Conservation (phyloP, 495 filamentous ascomycete genomes). For the Neurospora cerealis region DNA sequence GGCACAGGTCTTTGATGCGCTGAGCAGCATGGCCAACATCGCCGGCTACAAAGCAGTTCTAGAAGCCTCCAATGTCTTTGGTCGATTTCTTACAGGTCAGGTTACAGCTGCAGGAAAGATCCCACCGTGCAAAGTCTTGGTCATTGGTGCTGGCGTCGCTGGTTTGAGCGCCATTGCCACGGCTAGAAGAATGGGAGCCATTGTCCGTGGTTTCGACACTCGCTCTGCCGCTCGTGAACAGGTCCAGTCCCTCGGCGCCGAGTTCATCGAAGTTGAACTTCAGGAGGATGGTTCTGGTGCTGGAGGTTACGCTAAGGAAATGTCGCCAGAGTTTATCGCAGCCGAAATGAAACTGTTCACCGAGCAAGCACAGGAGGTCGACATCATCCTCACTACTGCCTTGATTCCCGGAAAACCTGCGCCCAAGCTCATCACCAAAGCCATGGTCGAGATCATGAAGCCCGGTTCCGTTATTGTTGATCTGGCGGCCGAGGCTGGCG, state of each 20-base stretch:
- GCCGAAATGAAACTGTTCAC: constrained; percentile 82
- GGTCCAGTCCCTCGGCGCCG: constrained; percentile 73
- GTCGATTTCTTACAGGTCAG: constrained; percentile 72
- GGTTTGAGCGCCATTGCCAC: constrained; percentile 75
- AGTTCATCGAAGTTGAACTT: constrained; percentile 78
- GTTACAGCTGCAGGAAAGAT: constrained; percentile 77
- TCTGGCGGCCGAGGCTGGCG: constrained; percentile 70
- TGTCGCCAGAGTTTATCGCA: constrained; percentile 82
- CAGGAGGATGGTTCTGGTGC: constrained; percentile 72
- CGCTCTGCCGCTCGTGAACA: constrained; percentile 69
- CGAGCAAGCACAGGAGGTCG: constrained; percentile 71
- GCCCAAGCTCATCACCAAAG: constrained; percentile 65
- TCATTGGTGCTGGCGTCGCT: constrained; percentile 76
- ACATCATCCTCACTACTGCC: constrained; percentile 78
- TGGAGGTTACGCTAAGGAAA: constrained; percentile 77
- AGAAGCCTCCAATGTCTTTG: constrained; percentile 74
- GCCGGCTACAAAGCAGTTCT: constrained; percentile 78
- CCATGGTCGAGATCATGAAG: constrained; percentile 73
- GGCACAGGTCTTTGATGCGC: constrained; percentile 71
- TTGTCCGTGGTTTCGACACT: constrained; percentile 76
- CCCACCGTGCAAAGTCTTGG: constrained; percentile 70
- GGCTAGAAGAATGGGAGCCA: constrained; percentile 69
- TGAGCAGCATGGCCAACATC: constrained; percentile 82
- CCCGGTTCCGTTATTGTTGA: constrained; percentile 74
- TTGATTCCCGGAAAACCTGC: constrained; percentile 69